Conservation (phyloP, 2,329 filamentous ascomycete species). For the Apiospora pterosperma region DNA sequence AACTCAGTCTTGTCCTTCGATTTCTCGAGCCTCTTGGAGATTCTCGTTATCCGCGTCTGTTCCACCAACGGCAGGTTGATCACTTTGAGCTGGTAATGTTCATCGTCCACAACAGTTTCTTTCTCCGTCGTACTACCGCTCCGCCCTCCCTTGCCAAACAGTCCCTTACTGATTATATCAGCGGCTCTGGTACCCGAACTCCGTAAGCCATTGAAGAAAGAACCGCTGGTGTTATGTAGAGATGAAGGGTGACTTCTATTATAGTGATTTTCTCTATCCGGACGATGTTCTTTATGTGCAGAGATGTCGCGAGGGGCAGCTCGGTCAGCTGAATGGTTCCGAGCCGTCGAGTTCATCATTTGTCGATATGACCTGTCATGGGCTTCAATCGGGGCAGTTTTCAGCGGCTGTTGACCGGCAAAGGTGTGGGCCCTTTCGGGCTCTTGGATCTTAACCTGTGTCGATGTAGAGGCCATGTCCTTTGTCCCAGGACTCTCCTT, state of each 20-base stretch:
- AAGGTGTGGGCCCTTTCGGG: conserved; percentile 32
- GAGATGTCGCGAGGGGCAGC: conserved; percentile 40
- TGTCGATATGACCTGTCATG: conserved; percentile 66
- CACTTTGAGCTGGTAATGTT: conserved; percentile 79
- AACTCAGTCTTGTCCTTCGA: conserved; percentile 96
- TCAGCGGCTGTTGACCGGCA: conserved; percentile 43
- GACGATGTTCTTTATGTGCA: conserved; percentile 38
- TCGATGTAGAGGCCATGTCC: conserved; percentile 19
- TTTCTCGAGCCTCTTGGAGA: conserved; percentile 82
- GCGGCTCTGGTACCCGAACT: conserved; percentile 71
- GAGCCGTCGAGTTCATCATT: conserved; percentile 61
- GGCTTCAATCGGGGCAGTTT: conserved; percentile 52
- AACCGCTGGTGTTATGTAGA: conserved; percentile 56
- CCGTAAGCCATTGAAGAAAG: conserved; percentile 71
- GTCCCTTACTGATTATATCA: conserved; percentile 76
- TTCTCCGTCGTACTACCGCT: conserved; percentile 68
- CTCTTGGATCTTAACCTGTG: conserved; percentile 29
- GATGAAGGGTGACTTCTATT: conserved; percentile 49
- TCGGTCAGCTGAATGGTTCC: conserved; percentile 74
- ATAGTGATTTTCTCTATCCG: conserved; percentile 38
- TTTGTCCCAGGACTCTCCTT: conserved; percentile 33
- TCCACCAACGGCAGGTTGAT: conserved; percentile 84
- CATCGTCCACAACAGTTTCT: conserved; percentile 67
- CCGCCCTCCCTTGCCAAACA: conserved; percentile 75
- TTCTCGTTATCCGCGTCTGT: conserved; percentile 85